Conservation (phyloP, 129 eudicot genomes). For the Oenanthe sinensis region DNA sequence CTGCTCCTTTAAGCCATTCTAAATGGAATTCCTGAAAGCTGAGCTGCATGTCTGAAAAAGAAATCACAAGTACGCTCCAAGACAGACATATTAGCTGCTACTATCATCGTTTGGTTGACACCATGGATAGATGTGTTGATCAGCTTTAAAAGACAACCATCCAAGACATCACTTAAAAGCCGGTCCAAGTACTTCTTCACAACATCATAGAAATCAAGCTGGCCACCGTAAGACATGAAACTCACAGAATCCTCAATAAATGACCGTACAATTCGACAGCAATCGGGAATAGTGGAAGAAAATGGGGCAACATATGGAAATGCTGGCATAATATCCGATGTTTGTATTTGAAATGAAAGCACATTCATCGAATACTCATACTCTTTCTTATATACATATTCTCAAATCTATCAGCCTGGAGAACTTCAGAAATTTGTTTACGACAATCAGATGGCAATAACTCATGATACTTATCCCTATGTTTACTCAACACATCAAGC, state of each 20-base stretch:
- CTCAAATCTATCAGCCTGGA: slow-evolving; percentile 86
- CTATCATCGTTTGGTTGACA: slow-evolving; percentile 89
- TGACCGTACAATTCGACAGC: slow-evolving; percentile 89
- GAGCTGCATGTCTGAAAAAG: slow-evolving; percentile 93
- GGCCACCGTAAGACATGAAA: slow-evolving; percentile 95
- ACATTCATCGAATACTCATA: slow-evolving; percentile 98
- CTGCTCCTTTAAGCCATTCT: slow-evolving; percentile 87
- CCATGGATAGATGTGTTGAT: slow-evolving; percentile 61
- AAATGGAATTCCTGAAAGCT: slow-evolving; percentile 84
- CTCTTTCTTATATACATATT: slow-evolving; percentile 98
- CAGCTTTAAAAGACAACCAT: slow-evolving; percentile 68
- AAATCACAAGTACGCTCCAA: slow-evolving; percentile 95
- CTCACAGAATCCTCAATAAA: slow-evolving; percentile 97
- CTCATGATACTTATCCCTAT: slow-evolving; percentile 95
- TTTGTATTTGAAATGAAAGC: slow-evolving; percentile 90
- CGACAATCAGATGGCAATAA: slow-evolving; percentile 83
- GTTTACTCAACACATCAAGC: slow-evolving; percentile 96
- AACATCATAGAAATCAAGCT: slow-evolving; percentile 92
- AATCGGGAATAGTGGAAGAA: slow-evolving; percentile 89
- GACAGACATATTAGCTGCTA: slow-evolving; percentile 97
- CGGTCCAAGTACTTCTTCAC: slow-evolving; percentile 91
- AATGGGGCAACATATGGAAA: slow-evolving; percentile 97
- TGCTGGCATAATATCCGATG: slow-evolving; percentile 75
- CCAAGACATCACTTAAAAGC: slow-evolving; percentile 83
- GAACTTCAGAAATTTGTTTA: slow-evolving; percentile 80